A percentile compares a stretch with the other conserved stretches of the same genome.
phyloP scores from a whole-genome alignment of 202 grass and related monocot genomes.

The Carex arenaria region DNA sequence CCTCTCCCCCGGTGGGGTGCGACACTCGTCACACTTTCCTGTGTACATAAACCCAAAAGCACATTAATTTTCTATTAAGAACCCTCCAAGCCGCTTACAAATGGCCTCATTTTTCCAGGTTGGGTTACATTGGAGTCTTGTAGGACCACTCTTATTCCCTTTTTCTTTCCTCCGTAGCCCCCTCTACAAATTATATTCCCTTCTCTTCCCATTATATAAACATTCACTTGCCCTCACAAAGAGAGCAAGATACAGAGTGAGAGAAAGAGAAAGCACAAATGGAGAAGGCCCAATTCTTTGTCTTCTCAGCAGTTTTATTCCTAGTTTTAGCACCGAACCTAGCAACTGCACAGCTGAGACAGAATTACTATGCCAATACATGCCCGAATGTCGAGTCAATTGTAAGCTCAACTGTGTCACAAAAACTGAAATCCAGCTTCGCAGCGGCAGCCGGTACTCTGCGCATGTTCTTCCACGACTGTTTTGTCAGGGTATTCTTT shows the following conservation, averaged over 20 bases:
- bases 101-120: constrained; percentile 23
- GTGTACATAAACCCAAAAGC: constrained; percentile 11
- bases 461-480: constrained; percentile 97
- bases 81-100: constrained; percentile 10
- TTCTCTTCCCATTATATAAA: constrained; percentile 23
- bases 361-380: constrained; percentile 53
- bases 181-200: background rate
- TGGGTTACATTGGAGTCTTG: constrained; percentile 23
- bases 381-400: constrained; percentile 80
- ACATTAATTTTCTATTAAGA: background rate
- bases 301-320: background rate
- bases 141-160: background rate
- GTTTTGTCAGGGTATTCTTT: constrained; percentile 71
- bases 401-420: constrained; percentile 44
- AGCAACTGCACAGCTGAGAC: constrained; percentile 36
- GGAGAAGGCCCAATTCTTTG: constrained; percentile 6
- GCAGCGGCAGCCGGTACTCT: constrained; percentile 71
- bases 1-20: background rate
- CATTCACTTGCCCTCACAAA: constrained; percentile 20
- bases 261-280: background rate
- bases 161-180: background rate
- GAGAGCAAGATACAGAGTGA: background rate
- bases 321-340: background rate
- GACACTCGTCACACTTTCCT: background rate
- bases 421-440: constrained; percentile 66